Evolutionary conservation across 2,329 filamentous ascomycete genomes (phyloP).

Genomic region (Pseudogymnoascus sp.): DNA sequence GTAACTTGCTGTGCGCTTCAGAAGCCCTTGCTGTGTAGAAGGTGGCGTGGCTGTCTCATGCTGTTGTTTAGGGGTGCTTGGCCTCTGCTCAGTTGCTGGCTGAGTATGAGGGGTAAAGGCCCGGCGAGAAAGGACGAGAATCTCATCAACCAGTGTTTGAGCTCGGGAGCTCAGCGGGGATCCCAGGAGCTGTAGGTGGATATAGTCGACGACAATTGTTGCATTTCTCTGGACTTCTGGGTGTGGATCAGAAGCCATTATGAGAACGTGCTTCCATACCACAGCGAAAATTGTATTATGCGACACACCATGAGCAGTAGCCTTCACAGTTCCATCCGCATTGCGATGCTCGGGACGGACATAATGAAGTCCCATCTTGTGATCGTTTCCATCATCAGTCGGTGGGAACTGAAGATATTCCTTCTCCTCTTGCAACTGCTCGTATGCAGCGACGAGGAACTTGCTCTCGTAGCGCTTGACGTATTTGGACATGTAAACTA

Average conservation of each 20-base stretch:
- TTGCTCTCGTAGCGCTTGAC: constrained; percentile 85
- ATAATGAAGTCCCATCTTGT: constrained; percentile 57
- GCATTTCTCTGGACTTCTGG: constrained; percentile 86
- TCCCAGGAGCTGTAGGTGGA: constrained; percentile 68
- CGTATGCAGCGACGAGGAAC: constrained; percentile 84
- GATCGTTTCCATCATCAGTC: constrained; percentile 45
- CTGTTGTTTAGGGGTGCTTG: constrained; percentile 24
- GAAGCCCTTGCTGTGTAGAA: constrained; percentile 46
- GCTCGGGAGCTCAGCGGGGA: constrained; percentile 67
- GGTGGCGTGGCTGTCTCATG: constrained; percentile 30
- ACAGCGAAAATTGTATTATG: constrained; percentile 87
- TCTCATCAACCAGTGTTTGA: constrained; percentile 66
- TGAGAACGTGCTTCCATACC: constrained; percentile 87
- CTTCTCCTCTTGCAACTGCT: constrained; percentile 79
- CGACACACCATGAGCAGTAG: constrained; percentile 52
- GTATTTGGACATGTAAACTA: constrained; percentile 90
- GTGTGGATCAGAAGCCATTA: constrained; percentile 88
- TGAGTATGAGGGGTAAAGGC: constrained; percentile 32
- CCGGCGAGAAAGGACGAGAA: constrained; percentile 44
- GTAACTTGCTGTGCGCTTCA: constrained; percentile 56
- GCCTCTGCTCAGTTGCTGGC: constrained; percentile 17
- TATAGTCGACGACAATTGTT: constrained; percentile 73
- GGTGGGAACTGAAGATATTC: constrained; percentile 53
- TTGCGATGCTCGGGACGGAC: constrained; percentile 47
- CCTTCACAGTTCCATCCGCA: constrained; percentile 48